Base-by-base conservation (phyloP, 164 flowering plant species). In the Warburgia ugandensis region DNA sequence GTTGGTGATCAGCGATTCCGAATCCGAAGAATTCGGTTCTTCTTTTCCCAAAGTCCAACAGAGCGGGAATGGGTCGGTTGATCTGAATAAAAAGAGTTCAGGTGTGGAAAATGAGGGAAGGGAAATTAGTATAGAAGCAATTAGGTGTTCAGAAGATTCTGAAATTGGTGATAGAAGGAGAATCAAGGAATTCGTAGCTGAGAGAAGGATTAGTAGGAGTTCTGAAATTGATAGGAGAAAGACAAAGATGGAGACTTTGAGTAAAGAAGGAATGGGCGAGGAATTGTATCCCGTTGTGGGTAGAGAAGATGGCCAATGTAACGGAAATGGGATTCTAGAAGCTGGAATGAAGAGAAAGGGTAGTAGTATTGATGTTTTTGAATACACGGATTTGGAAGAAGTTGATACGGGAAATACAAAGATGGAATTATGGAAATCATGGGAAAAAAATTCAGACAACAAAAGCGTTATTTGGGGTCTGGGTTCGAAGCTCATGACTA, bases 1-100 rank as follows among this genome's bases (percentile, higher is more conserved):
- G 55, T 41, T 69, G 71, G 52, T 49, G 48, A 19, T 58, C 23
- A 71, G 80, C 40, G 82, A 73, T 63, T 68, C 76, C 1, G 84
- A 59, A 5, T 39, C 39, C 11, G 36, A 74, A 19, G 84, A 71
- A 12, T 21, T 30, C 26, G 25, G 20, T 39, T 19, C 14, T 37
- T n/a, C 45, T 38, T 33, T 8, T 6, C 26, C 8, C 22, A 20
- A 3, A 5, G 11, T 43, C 13, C 27, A 22, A 13, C 46, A 28
- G 6, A 22, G 46, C 46, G 23, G 11, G 46, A 43, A 43, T 13
- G 14, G n/a, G 48, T 26, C 5, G 48, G 27, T 12, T 10, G 16
- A 14, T 27, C n/a, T n/a, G n/a, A n/a, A n/a, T 6, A 31, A 17
- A 14, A 11, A 17, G 25, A 12, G 20, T 42, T 20, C 13, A 36